phyloP scores from a whole-genome alignment of 805 yeast genomes.

The Candida railenensis region DNA sequence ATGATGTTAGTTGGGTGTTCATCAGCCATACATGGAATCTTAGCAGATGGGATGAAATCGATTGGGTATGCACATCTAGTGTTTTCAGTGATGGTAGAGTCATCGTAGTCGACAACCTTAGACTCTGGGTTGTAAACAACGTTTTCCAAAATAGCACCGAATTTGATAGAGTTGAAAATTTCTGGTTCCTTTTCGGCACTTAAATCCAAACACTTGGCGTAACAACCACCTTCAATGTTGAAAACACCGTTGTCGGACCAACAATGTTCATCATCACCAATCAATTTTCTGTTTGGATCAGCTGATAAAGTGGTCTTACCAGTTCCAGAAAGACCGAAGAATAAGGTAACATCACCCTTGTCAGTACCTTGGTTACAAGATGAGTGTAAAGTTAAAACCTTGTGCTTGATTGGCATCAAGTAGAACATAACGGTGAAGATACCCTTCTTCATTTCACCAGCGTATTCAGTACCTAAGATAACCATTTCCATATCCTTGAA shows the following conservation, averaged over 20 bases:
- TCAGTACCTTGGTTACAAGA: constrained; percentile 88
- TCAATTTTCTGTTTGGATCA: constrained; percentile 87
- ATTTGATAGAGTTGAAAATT: constrained; percentile 90
- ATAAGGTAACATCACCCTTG: constrained; percentile 84
- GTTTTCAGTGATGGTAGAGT: constrained; percentile 86
- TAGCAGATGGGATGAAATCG: constrained; percentile 93
- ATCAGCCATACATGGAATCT: constrained; percentile 90
- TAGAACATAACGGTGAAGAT: constrained; percentile 98
- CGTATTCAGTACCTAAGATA: constrained; percentile 96
- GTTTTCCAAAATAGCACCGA: constrained; percentile 93
- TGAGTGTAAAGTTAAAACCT: constrained; percentile 91
- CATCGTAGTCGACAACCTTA: constrained; percentile 83
- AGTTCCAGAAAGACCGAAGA: constrained; percentile 96
- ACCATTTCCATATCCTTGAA: constrained; percentile 99
- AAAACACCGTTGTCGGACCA: constrained; percentile 98
- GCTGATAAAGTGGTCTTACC: constrained; percentile 98
- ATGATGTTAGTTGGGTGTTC: constrained; percentile 90
- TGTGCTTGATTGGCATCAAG: constrained; percentile 92
- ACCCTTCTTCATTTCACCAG: constrained; percentile 99
- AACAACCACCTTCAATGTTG: constrained; percentile 99
- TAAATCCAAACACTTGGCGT: constrained; percentile 93
- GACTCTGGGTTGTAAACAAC: constrained; percentile 78
- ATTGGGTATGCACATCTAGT: constrained; percentile 99
- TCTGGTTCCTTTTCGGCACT: constrained; percentile 95
- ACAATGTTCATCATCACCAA: constrained; percentile 99